Evolutionary conservation across 768 basidiomycete species (phyloP).

Genomic region (Gautieria morchelliformis): DNA sequence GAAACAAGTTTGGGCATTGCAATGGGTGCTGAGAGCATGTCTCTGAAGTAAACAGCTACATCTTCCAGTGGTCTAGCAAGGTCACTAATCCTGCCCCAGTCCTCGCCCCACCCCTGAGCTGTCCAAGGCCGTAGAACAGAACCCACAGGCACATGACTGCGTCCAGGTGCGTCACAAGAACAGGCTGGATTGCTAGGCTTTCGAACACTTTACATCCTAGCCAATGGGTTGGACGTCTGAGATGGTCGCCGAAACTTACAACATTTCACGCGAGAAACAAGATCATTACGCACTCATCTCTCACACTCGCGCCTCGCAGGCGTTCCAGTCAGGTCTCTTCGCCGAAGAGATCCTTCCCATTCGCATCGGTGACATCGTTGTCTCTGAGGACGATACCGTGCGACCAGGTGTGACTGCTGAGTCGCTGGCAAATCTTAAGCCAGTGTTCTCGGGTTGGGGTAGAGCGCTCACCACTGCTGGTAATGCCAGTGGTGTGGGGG

Average conservation of each 20-base stretch:
- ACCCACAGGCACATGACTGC: slow-evolving; percentile 64
- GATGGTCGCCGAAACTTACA: slow-evolving; percentile 74
- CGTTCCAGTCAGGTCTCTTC: slow-evolving; percentile 63
- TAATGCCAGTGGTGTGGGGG: slow-evolving; percentile 83
- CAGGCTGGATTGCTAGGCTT: background rate
- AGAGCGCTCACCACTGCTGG: slow-evolving; percentile 65
- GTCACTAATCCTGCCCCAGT: slow-evolving; percentile 26
- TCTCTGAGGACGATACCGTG: slow-evolving; percentile 81
- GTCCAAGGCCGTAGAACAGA: slow-evolving; percentile 43
- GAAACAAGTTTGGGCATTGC: slow-evolving; percentile 86
- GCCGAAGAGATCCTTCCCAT: slow-evolving; percentile 85
- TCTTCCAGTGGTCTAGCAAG: background rate
- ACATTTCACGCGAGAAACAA: slow-evolving; percentile 71
- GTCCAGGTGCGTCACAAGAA: slow-evolving; percentile 41
- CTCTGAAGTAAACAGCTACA: slow-evolving; percentile 46
- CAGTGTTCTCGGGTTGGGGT: slow-evolving; percentile 81
- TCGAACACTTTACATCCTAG: slow-evolving; percentile 26
- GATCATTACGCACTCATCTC: slow-evolving; percentile 87
- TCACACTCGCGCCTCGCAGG: slow-evolving; percentile 71
- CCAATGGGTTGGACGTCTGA: slow-evolving; percentile 96
- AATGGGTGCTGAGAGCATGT: slow-evolving; percentile 77
- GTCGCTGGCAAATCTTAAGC: slow-evolving; percentile 67
- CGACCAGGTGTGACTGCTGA: slow-evolving; percentile 75
- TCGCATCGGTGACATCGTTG: slow-evolving; percentile 40
- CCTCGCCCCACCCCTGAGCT: slow-evolving; percentile 68